phyloP scores from a whole-genome alignment of 257 asterid species.

The Jasminum sambac region DNA sequence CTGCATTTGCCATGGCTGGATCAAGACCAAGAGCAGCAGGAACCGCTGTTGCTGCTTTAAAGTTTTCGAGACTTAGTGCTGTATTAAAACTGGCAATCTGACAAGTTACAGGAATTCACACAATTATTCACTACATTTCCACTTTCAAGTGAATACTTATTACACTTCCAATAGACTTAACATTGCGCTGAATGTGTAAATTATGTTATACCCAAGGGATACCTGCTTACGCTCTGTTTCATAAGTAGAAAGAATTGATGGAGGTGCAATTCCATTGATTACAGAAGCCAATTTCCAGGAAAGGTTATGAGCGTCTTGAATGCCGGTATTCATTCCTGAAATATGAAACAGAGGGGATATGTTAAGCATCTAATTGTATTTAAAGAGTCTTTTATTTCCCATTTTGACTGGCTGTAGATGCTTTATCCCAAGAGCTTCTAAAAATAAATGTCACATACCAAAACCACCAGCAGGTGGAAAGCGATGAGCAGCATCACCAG shows the following conservation, averaged over 20 bases:
- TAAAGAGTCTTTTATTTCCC: neutral
- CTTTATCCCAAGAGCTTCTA: neutral
- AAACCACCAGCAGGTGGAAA: conserved; percentile 99
- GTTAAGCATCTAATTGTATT: neutral
- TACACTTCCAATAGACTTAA: conserved; percentile 14
- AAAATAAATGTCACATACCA: conserved; percentile 42
- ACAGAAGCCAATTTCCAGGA: conserved; percentile 95
- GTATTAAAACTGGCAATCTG: conserved; percentile 87
- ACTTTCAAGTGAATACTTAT: conserved; percentile 19
- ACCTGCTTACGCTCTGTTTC: conserved; percentile 93
- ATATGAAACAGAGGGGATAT: conserved; percentile 11
- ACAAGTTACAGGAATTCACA: conserved; percentile 25
- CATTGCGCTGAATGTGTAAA: conserved; percentile 13
- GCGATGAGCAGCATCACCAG: conserved; percentile 98
- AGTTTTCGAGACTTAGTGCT: conserved; percentile 79
- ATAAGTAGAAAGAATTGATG: conserved; percentile 69
- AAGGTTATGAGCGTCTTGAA: conserved; percentile 96
- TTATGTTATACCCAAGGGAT: neutral
- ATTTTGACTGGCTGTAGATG: neutral
- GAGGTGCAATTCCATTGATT: conserved; percentile 57
- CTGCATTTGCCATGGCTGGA: conserved; percentile 81
- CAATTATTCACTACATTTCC: conserved; percentile 16
- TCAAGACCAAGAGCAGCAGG: conserved; percentile 98
- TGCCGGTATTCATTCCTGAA: conserved; percentile 95
- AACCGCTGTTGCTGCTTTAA: conserved; percentile 84